Evolutionary conservation across 176 grass and related monocot species (phyloP), one percentile per base, ranked within the genome.

Genomic region (Dendrocalamus sinicus): DNA sequence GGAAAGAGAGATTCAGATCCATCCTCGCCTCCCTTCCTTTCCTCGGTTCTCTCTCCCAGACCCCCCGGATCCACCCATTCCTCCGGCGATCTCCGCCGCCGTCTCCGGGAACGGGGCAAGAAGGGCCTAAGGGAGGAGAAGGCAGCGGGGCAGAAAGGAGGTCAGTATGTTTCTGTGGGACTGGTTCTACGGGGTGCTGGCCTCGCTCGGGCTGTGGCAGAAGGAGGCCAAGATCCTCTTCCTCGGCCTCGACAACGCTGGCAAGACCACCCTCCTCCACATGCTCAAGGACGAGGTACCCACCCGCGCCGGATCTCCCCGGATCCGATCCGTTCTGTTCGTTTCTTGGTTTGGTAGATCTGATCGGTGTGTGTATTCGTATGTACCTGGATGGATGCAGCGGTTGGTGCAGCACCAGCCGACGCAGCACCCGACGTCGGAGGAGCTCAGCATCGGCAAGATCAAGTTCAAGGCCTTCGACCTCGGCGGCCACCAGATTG

Each of bases 381-480:
- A 50, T 11, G 61, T 46, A 73, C 41, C 10, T 64, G 37, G 41
- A 47, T 63, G 20, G 75, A 54, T 70, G 55, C 89, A 94, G 92
- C 87, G 92, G 62, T 71, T 94, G 83, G 92, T 94, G 73, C 92
- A 94, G 86, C 92, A 94, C 86, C 89, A 91, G 75, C 92, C 92
- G n/a, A 94, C 92, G 83, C 92, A 94, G 83, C 89, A 91, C 64
- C 92, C 92, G 9, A 94, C 92, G 63, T 94, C 92, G 28, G 92
- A 94, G 86, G 92, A 94, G 92, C 92, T 94, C 68, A 94, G 92
- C 89, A 94, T 94, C 62, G 92, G 92, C 43, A 89, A 86, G 80
- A 94, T 94, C 86, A 94, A 94, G 89, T 94, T 94, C 92, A 94
- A 94, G 76, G 92, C 92, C 41, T 94, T 94, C 41, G 92, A 94